A percentile compares a stretch with the other conserved stretches of the same genome.
Conservation (phyloP, 805 yeast species). For the Barnettozyma californica region DNA sequence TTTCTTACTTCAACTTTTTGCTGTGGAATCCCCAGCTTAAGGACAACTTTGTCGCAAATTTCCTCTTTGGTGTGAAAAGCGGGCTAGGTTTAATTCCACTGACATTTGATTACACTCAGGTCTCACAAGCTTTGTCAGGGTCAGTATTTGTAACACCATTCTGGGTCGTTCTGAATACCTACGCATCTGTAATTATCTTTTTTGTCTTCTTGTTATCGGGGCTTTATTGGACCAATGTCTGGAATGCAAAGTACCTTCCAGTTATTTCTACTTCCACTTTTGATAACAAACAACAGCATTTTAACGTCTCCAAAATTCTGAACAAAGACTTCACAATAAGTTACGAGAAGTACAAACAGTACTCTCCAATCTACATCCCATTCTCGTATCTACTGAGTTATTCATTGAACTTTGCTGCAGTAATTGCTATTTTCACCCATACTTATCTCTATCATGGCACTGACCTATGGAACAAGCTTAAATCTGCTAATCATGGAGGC, state of each 20-base stretch:
- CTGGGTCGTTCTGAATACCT: conserved; percentile 33
- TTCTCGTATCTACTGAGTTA: conserved; percentile 51
- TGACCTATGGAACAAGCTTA: conserved; percentile 42
- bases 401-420: conserved; percentile 58
- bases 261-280: conserved; percentile 45
- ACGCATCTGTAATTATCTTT: conserved; percentile 42
- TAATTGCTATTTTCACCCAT: conserved; percentile 55
- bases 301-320: conserved; percentile 44
- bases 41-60: conserved; percentile 52
- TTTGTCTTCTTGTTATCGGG: conserved; percentile 47
- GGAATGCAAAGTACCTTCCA: conserved; percentile 59
- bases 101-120: conserved; percentile 55
- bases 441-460: conserved; percentile 51
- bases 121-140: conserved; percentile 38
- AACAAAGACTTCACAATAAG: conserved; percentile 38
- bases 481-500: conserved; percentile 38
- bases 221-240: conserved; percentile 47
- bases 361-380: conserved; percentile 56
- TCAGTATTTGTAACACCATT: conserved; percentile 58
- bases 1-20: conserved; percentile 49
- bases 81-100: conserved; percentile 54
- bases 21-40: conserved; percentile 31
- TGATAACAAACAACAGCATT: conserved; percentile 41
- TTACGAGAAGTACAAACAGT: conserved; percentile 40
- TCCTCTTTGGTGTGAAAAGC: conserved; percentile 54